Base-by-base conservation (phyloP, 177 flowering plant genomes). In the Tripterygium wilfordii region DNA sequence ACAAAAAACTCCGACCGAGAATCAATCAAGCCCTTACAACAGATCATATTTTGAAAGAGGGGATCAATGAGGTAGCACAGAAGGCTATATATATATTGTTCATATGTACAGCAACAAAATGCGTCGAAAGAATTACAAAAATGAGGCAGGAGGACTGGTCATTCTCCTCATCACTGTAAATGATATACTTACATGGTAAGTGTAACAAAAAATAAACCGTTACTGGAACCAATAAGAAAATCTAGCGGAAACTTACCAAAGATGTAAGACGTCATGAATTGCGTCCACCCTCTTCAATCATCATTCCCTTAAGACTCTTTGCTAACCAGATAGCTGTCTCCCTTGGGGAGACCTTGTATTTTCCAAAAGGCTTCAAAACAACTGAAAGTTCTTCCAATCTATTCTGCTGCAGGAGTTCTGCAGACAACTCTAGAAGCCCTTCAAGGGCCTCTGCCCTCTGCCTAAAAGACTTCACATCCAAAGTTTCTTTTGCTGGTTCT, bases 291-390 rank as follows among this genome's bases (percentile, higher is more conserved):
- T 82, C 89, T 38, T 82, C 85, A 8, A 72, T 68, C 83, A 77
- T 82, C 89, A 82, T 80, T 39, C 87, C 88, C 71, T 81, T 86
- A 10, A 83, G 76, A 61, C 91, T 81, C 64, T 69, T 83, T 6
- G 95, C 85, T 52, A 86, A 53, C 95, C 95, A 86, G 42, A 86
- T 83, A 20, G 91, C 95, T 1, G 95, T 86, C 66, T 86, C 95
- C 64, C 88, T 79, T 51, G 88, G 87, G 37, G 91, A 81, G 30
- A 80, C 88, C 41, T 80, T 78, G 53, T 72, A 74, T 70, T 66
- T 78, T 32, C 91, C 96, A 21, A 83, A 87, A 33, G 96, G 96
- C 61, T 73, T 81, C 68, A 87, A 64, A 28, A 87, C 85, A 46
- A 80, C 77, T 1, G 80, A 57, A 37, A 87, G 87, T 51, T 81